Evolutionary conservation across 441 rosid genomes (phyloP).

Genomic region (Adansonia gregorii): DNA sequence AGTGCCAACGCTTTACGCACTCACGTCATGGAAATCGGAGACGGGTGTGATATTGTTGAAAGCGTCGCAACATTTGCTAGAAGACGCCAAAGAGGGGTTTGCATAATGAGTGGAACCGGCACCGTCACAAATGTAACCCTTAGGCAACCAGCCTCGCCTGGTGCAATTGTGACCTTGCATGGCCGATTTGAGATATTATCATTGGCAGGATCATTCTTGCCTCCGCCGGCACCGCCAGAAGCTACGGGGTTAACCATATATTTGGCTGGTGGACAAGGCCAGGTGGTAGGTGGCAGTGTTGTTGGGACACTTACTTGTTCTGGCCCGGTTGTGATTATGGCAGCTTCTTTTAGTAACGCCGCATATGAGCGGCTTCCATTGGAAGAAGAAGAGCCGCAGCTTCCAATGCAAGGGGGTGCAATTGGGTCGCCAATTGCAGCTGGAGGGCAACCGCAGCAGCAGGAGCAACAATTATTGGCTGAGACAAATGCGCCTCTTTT

Average conservation of each 20-base stretch:
- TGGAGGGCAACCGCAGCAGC: conserved; percentile 54
- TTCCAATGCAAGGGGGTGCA: conserved; percentile 60
- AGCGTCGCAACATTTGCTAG: conserved; percentile 80
- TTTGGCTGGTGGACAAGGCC: conserved; percentile 89
- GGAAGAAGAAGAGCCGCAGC: conserved; percentile 77
- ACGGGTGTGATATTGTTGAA: conserved; percentile 84
- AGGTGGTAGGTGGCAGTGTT: conserved; percentile 90
- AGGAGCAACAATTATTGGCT: conserved; percentile 57
- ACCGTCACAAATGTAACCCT: conserved; percentile 83
- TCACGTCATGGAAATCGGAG: conserved; percentile 86
- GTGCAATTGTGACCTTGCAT: conserved; percentile 74
- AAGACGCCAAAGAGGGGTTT: conserved; percentile 80
- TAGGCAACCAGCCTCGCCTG: conserved; percentile 81
- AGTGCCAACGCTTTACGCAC: conserved; percentile 89
- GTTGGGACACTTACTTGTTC: conserved; percentile 76
- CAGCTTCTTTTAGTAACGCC: conserved; percentile 92
- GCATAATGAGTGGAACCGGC: conserved; percentile 86
- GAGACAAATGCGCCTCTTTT: conserved; percentile 59
- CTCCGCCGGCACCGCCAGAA: conserved; percentile 88
- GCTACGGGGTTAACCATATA: conserved; percentile 86
- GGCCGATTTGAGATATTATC: conserved; percentile 89
- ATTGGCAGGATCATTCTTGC: conserved; percentile 78
- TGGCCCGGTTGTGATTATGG: conserved; percentile 86
- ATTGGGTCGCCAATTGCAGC: conserved; percentile 63
- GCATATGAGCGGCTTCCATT: conserved; percentile 90